A percentile compares a stretch with the other conserved stretches of the same genome.
These are phyloP conservation scores for Ramularia endophylla DNA, from an alignment of 2,329 filamentous ascomycete species.

Conservation along the genomic window DNA sequence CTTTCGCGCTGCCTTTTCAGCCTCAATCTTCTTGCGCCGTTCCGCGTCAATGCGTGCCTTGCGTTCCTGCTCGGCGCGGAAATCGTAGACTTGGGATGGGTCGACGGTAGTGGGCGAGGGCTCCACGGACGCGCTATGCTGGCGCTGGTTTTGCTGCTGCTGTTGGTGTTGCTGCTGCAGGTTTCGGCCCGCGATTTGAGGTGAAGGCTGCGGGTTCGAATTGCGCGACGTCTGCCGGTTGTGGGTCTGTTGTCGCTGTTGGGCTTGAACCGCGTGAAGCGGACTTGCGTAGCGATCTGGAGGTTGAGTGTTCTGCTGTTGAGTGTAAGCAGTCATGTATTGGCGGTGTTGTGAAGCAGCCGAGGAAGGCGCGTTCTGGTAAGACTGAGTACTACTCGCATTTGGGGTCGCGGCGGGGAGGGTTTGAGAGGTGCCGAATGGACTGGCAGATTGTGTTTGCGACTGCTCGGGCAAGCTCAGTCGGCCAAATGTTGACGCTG, in stretches of 20 bases:
- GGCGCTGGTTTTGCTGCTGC: slow-evolving; percentile 17
- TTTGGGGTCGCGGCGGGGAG: slow-evolving; percentile 10
- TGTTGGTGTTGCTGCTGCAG: slow-evolving; percentile 9
- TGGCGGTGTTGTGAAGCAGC: slow-evolving; percentile 12
- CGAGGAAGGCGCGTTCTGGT: slow-evolving; percentile 17
- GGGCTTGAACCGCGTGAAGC: slow-evolving; percentile 26
- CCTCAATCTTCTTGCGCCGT: slow-evolving; percentile 24
- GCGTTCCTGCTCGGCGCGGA: slow-evolving; percentile 45
- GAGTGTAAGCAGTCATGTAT: slow-evolving; percentile 17
- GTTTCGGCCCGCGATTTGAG: slow-evolving; percentile 19
- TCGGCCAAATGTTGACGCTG: slow-evolving; percentile 19
- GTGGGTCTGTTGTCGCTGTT: slow-evolving; percentile 20
- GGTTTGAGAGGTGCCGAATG: slow-evolving; percentile 10
- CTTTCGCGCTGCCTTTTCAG: slow-evolving; percentile 30
- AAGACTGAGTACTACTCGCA: slow-evolving; percentile 14
- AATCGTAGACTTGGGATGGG: slow-evolving; percentile 50
- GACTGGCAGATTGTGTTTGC: slow-evolving; percentile 11
- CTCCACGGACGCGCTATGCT: slow-evolving; percentile 24
- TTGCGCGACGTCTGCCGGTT: slow-evolving; percentile 18
- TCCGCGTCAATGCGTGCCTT: slow-evolving; percentile 31
- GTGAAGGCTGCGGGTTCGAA: slow-evolving; percentile 21
- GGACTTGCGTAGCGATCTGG: slow-evolving; percentile 27
- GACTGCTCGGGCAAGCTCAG: slow-evolving; percentile 20
- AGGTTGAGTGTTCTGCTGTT: slow-evolving; percentile 16
- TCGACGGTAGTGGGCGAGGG: slow-evolving; percentile 43